phyloP scores from a whole-genome alignment of 257 asterid species.

The Cynanchum wilfordii region DNA sequence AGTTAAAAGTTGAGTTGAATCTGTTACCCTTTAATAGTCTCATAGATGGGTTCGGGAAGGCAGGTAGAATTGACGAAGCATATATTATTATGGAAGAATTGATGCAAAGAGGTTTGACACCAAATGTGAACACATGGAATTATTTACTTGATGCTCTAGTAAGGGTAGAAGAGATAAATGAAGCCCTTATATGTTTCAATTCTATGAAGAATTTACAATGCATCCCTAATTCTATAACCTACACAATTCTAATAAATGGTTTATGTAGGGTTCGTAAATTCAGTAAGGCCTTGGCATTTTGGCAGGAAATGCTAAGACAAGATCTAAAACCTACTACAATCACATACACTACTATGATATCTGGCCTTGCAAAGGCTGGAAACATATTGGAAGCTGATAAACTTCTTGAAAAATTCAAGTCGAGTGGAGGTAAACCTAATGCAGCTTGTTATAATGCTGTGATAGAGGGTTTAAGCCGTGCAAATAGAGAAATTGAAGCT shows the following conservation, averaged over 20 bases:
- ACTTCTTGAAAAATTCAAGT: slow-evolving; percentile 55
- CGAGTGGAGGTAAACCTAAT: slow-evolving; percentile 70
- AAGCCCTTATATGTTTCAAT: slow-evolving; percentile 84
- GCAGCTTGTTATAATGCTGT: slow-evolving; percentile 69
- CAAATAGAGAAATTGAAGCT: slow-evolving; percentile 69
- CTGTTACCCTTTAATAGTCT: slow-evolving; percentile 67
- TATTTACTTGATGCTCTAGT: slow-evolving; percentile 88
- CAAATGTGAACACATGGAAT: slow-evolving; percentile 79
- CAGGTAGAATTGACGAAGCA: slow-evolving; percentile 87
- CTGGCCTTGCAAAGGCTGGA: slow-evolving; percentile 88
- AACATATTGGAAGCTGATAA: slow-evolving; percentile 64
- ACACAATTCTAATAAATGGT: slow-evolving; percentile 71
- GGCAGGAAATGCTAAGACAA: slow-evolving; percentile 89
- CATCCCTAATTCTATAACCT: slow-evolving; percentile 51
- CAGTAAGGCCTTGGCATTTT: slow-evolving; percentile 83
- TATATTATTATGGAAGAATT: slow-evolving; percentile 81
- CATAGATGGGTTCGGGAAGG: slow-evolving; percentile 84
- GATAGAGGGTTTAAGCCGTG: slow-evolving; percentile 73
- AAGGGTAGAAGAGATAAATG: slow-evolving; percentile 76
- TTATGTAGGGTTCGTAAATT: slow-evolving; percentile 69
- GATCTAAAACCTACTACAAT: slow-evolving; percentile 66
- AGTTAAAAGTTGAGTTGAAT: slow-evolving; percentile 53
- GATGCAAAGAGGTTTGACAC: slow-evolving; percentile 64
- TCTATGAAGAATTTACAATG: slow-evolving; percentile 73
- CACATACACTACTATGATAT: slow-evolving; percentile 68